A percentile compares a stretch with the other conserved stretches of the same genome.
Evolutionary conservation across 1,139 yeast species (phyloP).

Genomic region (Debaryomyces robertsiae): DNA sequence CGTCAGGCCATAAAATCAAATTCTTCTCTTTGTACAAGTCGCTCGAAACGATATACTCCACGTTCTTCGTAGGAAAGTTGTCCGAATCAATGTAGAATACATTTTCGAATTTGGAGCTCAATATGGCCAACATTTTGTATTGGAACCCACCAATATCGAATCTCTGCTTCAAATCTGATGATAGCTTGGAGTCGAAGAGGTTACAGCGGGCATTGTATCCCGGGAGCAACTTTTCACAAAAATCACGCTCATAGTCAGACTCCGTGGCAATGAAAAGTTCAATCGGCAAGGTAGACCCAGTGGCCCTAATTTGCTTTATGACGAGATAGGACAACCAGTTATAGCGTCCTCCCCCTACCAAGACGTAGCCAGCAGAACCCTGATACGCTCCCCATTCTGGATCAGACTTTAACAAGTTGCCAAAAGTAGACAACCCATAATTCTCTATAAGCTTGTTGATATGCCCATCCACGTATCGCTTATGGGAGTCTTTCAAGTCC

Average conservation of each 20-base stretch:
- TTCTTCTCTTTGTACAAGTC: slow-evolving; percentile 44
- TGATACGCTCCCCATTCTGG: slow-evolving; percentile 40
- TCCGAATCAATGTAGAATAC: slow-evolving; percentile 69
- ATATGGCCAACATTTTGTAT: slow-evolving; percentile 61
- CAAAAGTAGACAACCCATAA: slow-evolving; percentile 40
- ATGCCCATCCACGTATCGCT: slow-evolving; percentile 31
- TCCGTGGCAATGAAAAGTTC: slow-evolving; percentile 55
- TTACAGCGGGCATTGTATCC: slow-evolving; percentile 57
- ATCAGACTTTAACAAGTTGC: slow-evolving; percentile 35
- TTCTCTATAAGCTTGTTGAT: slow-evolving; percentile 35
- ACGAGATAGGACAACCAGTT: slow-evolving; percentile 50
- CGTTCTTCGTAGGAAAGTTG: slow-evolving; percentile 58
- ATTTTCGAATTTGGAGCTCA: slow-evolving; percentile 60
- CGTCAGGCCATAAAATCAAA: slow-evolving; percentile 54
- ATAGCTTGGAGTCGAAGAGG: slow-evolving; percentile 39
- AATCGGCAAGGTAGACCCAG: slow-evolving; percentile 44
- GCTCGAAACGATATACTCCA: slow-evolving; percentile 50
- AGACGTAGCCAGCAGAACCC: slow-evolving; percentile 42
- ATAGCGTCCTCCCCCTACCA: slow-evolving; percentile 49
- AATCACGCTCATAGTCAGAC: slow-evolving; percentile 51
- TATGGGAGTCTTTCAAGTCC: slow-evolving; percentile 37
- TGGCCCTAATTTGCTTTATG: slow-evolving; percentile 42
- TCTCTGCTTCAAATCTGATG: slow-evolving; percentile 24
- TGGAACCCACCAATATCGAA: slow-evolving; percentile 59
- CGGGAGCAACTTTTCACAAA: slow-evolving; percentile 55